These are phyloP conservation scores for Dictyostelium purpureum DNA, from an alignment of 78 protist genomes.

Conservation along the genomic window DNA sequence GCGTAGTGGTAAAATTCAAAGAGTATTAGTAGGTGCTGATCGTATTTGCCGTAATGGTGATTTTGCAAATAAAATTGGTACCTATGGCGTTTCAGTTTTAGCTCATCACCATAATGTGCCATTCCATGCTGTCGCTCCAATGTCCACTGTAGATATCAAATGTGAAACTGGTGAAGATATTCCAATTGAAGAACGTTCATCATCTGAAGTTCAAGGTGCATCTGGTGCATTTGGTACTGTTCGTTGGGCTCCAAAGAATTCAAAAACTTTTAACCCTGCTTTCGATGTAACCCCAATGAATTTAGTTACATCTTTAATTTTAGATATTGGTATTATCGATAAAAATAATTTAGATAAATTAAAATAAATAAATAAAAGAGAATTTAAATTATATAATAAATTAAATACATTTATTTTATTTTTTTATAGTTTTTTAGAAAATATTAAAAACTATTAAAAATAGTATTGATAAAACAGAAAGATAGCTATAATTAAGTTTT, in stretches of 20 bases:
- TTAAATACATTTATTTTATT: too few species aligned
- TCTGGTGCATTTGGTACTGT: constrained; percentile 62
- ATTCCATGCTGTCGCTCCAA: constrained; percentile 85
- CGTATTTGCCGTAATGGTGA: constrained; percentile 84
- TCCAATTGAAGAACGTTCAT: constrained; percentile 77
- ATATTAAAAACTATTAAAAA: too few species aligned
- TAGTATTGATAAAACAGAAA: too few species aligned
- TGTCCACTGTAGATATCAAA: constrained; percentile 62
- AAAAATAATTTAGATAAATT: background rate
- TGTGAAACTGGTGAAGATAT: constrained; percentile 72
- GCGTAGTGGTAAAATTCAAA: constrained; percentile 81
- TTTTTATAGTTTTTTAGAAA: too few species aligned
- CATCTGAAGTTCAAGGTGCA: constrained; percentile 77
- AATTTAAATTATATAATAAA: too few species aligned
- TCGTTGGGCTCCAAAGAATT: constrained; percentile 74
- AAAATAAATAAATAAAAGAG: background rate
- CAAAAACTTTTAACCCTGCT: constrained; percentile 81
- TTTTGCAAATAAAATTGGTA: constrained; percentile 89
- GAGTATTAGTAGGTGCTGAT: constrained; percentile 86
- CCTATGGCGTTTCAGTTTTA: constrained; percentile 74
- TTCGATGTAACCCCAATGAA: constrained; percentile 83
- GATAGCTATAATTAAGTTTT: too few species aligned
- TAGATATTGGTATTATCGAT: constrained; percentile 71
- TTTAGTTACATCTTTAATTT: constrained; percentile 48
- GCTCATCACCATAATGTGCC: constrained; percentile 72